Evolutionary conservation across 345 rosid genomes (phyloP).

Genomic region (Aurinia saxatilis): DNA sequence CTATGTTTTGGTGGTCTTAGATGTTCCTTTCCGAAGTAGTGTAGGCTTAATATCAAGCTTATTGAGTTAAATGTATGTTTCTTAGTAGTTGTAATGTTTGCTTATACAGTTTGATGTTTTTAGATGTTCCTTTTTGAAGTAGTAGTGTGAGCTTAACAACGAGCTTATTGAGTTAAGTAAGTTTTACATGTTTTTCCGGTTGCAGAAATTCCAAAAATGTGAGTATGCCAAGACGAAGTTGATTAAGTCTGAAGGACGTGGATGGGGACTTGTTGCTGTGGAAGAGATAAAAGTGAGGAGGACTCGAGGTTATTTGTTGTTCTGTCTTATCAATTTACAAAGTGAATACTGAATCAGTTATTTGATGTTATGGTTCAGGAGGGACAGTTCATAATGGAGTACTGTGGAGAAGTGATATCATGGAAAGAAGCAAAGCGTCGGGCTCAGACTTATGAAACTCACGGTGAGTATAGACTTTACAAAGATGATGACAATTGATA

Average conservation of each 20-base stretch:
- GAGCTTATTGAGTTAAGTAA: too few relatives aligned
- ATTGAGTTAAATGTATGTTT: too few relatives aligned
- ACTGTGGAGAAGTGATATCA: constrained; percentile 97
- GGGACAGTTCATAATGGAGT: constrained; percentile 86
- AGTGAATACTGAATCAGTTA: neutral
- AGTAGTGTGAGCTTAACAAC: too few relatives aligned
- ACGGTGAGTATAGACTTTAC: constrained; percentile 36
- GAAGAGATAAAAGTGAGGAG: constrained; percentile 70
- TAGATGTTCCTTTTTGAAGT: too few relatives aligned
- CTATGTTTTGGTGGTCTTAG: too few relatives aligned
- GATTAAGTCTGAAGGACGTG: constrained; percentile 73
- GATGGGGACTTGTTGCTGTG: constrained; percentile 84
- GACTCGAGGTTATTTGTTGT: neutral
- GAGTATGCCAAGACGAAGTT: constrained; percentile 74
- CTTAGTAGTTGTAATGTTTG: too few relatives aligned
- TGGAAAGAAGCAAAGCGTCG: constrained; percentile 91
- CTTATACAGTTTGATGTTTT: too few relatives aligned
- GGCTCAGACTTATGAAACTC: constrained; percentile 66
- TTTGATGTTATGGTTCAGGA: constrained; percentile 39
- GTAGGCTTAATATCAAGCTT: neutral
- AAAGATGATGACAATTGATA: neutral
- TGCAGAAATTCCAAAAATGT: constrained; percentile 77
- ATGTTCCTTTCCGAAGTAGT: neutral
- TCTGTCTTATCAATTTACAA: neutral
- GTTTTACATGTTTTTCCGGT: neutral